A percentile compares a stretch with the other conserved stretches of the same genome.
phyloP scores from a whole-genome alignment of 139 green algal species.

The Closterium sp. region DNA sequence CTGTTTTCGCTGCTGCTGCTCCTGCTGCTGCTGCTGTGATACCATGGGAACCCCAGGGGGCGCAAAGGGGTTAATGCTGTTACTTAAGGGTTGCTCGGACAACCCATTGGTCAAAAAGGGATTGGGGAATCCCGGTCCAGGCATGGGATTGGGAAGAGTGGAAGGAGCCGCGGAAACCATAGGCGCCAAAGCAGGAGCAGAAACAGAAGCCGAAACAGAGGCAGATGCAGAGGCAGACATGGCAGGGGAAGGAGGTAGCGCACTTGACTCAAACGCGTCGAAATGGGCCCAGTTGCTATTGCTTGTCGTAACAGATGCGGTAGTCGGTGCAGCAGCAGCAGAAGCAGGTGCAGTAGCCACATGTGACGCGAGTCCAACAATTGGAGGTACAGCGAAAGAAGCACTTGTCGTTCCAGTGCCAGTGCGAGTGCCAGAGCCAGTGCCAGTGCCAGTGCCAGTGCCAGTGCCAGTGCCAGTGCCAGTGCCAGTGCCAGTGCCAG shows the following conservation, averaged over 20 bases:
- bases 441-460: too few relatives aligned
- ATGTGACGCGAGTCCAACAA: too few relatives aligned
- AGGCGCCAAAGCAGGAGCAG: neutral
- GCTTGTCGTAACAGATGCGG: neutral
- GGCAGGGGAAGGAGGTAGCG: neutral
- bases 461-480: too few relatives aligned
- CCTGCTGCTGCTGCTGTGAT: neutral
- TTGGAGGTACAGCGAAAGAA: too few relatives aligned
- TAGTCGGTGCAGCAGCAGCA: too few relatives aligned
- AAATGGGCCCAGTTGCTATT: neutral
- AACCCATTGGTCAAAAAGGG: neutral
- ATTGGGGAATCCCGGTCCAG: neutral
- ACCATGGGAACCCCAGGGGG: neutral
- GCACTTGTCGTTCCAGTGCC: too few relatives aligned
- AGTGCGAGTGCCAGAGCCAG: too few relatives aligned
- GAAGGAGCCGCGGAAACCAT: neutral
- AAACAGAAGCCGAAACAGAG: too few relatives aligned
- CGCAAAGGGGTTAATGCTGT: neutral
- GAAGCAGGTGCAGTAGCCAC: too few relatives aligned
- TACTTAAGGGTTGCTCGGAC: neutral
- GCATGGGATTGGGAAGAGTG: neutral
- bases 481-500: too few relatives aligned
- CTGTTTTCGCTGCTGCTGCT: too few relatives aligned
- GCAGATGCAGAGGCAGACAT: too few relatives aligned
- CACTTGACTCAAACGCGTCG: neutral